Evolutionary conservation across 345 rosid genomes (phyloP), one percentile per base, ranked within the genome.

Genomic region (Geranium brycei): DNA sequence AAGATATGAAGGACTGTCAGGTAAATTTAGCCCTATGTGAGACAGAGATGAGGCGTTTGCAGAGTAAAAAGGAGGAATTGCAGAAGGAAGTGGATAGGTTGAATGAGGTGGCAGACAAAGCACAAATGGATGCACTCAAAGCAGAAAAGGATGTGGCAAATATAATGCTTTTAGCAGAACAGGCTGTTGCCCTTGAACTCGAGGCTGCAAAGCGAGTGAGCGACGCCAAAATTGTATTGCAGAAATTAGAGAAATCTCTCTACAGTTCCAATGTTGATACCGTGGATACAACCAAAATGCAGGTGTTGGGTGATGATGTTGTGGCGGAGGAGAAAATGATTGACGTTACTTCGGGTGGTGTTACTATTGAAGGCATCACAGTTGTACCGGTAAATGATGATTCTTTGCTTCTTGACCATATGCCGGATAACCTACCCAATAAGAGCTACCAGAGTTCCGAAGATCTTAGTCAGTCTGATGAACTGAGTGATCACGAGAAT

Each of bases 131-230:
- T 72, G 87, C 91, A 12, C 71, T 92, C 73, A 81, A 86, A 76
- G 90, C 97, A 3, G 98, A 92, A 69, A 95, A 89, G 65, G 98
- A 89, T 57, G 98, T 92, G n/a, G 74, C 91, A n/a, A 87, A 86
- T 68, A 74, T 92, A 66, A 92, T 92, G 98, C 78, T 81, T 68
- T 77, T 91, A 66, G 98, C 98, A 51, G 98, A 92, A 80, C 88
- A 89, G 78, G 98, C 97, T 65, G 96, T 92, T 71, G 98, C 97
- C 64, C 80, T 85, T 74, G 97, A 89, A 69, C 79, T 89, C 23
- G 95, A 89, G 79, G 95, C 95, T 74, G 68, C 85, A 55, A 83
- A 87, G 64, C 69, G 64, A 51, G 84, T 83, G 63, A 82, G 73
- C 63, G 96, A 87, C 72, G 89, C 97, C 12, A 91, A 89, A 80